Conservation (phyloP, 192 early-diverging fungal genomes). For the Mortierella alpina region DNA sequence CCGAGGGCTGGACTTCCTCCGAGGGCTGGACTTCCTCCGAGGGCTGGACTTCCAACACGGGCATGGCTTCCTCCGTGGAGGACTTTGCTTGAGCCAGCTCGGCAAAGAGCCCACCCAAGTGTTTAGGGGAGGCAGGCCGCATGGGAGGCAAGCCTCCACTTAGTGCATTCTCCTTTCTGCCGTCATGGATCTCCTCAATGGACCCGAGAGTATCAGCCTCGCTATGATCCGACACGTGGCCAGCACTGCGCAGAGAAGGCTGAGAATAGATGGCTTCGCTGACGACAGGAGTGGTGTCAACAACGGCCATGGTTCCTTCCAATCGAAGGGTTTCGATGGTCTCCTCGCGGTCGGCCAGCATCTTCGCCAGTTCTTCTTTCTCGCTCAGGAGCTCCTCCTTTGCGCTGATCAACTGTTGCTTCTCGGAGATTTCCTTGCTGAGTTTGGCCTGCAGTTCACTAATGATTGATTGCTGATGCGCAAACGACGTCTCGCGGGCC, state of each 20-base stretch:
- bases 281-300: neutral
- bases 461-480: constrained; percentile 65
- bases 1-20: too few species aligned
- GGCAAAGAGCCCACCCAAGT: constrained; percentile 42
- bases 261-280: too few species aligned
- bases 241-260: too few species aligned
- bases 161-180: neutral
- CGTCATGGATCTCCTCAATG: neutral
- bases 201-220: neutral
- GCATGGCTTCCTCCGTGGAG: constrained; percentile 9
- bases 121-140: constrained; percentile 11
- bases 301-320: constrained; percentile 37
- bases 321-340: constrained; percentile 64
- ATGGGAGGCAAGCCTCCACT: neutral
- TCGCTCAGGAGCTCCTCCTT: constrained; percentile 31
- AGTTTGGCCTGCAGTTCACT: constrained; percentile 63
- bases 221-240: too few species aligned
- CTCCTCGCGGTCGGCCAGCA: constrained; percentile 65
- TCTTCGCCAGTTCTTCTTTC: constrained; percentile 65
- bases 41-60: constrained; percentile 24
- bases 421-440: constrained; percentile 64
- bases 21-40: constrained; percentile 42
- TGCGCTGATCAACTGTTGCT: constrained; percentile 47
- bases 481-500: constrained; percentile 54
- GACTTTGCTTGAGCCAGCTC: constrained; percentile 47